Evolutionary conservation across 306 rosid genomes (phyloP).

Genomic region (Coriaria nepalensis): DNA sequence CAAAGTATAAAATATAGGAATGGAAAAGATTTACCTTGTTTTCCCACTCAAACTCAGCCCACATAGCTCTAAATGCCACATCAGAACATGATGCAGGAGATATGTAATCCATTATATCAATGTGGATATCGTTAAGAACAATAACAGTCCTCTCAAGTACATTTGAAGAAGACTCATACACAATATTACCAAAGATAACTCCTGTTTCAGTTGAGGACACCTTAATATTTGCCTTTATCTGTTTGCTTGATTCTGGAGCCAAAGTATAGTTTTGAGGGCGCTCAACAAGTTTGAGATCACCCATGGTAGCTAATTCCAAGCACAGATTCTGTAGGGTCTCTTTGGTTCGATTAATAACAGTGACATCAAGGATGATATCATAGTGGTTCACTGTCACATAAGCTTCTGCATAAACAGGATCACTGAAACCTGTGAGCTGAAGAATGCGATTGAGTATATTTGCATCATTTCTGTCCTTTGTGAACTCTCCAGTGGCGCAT

Average conservation of each 20-base stretch:
- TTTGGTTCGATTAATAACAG: conserved; percentile 91
- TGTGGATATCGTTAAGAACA: conserved; percentile 95
- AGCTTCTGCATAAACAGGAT: conserved; percentile 98
- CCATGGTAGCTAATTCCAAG: conserved; percentile 98
- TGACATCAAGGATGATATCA: conserved; percentile 93
- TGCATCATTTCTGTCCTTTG: conserved; percentile 77
- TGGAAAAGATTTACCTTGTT: conserved; percentile 56
- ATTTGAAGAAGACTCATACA: conserved; percentile 86
- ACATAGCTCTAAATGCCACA: conserved; percentile 87
- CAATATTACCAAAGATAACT: conserved; percentile 92
- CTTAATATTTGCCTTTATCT: conserved; percentile 94
- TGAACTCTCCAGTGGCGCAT: conserved; percentile 98
- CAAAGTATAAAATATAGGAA: conserved; percentile 12
- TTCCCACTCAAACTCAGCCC: conserved; percentile 99
- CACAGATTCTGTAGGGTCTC: conserved; percentile 96
- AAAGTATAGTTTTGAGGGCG: conserved; percentile 96
- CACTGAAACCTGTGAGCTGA: conserved; percentile 99
- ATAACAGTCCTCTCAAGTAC: conserved; percentile 85
- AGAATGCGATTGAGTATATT: conserved; percentile 93
- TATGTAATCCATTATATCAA: conserved; percentile 98
- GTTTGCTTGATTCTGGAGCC: conserved; percentile 94
- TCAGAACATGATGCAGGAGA: conserved; percentile 96
- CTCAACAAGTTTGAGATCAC: conserved; percentile 97
- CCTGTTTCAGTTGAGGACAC: conserved; percentile 98
- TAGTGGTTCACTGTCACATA: conserved; percentile 95